phyloP scores from a whole-genome alignment of 1,284 basidiomycete genomes.

The Microbotryum saponariae region DNA sequence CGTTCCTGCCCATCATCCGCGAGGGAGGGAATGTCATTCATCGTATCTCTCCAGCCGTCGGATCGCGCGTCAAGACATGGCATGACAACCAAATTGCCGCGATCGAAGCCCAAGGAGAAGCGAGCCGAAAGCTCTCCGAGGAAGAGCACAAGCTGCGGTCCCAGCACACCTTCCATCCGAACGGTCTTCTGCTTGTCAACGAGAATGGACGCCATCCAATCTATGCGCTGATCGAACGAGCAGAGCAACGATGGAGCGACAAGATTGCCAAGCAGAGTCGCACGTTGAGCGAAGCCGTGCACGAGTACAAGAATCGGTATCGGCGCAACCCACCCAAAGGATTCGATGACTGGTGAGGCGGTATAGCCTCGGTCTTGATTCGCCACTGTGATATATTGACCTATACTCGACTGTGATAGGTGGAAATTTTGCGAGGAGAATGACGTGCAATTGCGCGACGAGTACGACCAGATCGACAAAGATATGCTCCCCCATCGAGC shows the following conservation, averaged over 20 bases:
- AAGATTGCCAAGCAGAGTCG: constrained; percentile 66
- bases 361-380: neutral
- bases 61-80: constrained; percentile 23
- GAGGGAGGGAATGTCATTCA: constrained; percentile 20
- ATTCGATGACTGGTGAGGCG: constrained; percentile 54
- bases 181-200: constrained; percentile 31
- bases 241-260: constrained; percentile 57
- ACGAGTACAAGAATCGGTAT: constrained; percentile 72
- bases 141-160: constrained; percentile 22
- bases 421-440: constrained; percentile 35
- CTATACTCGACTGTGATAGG: constrained; percentile 9
- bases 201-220: constrained; percentile 35
- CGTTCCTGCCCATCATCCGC: constrained; percentile 28
- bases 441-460: constrained; percentile 37
- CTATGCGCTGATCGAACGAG: constrained; percentile 61
- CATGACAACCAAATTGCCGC: constrained; percentile 25
- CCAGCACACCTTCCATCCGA: constrained; percentile 29
- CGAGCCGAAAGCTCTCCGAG: constrained; percentile 22
- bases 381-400: neutral
- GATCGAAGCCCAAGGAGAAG: constrained; percentile 1
- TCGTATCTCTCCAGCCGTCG: constrained; percentile 23
- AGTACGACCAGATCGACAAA: constrained; percentile 38
- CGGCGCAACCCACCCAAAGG: constrained; percentile 69
- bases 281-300: constrained; percentile 63
- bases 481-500: constrained; percentile 34